Conservation (phyloP, 164 flowering plant genomes). For the Pachysandra terminalis region DNA sequence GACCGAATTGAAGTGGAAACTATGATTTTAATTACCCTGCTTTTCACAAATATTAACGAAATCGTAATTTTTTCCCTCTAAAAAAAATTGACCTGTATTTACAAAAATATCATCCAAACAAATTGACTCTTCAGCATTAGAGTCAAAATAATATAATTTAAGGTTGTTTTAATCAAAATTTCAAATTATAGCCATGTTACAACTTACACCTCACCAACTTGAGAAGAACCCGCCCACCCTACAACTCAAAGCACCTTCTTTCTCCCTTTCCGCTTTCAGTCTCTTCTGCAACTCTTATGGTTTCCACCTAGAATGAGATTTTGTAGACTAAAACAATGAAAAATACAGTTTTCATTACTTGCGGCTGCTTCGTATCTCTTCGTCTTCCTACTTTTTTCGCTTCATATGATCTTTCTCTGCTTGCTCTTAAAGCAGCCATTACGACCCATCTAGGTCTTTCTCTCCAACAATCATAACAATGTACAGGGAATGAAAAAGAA, state of each 20-base stretch:
- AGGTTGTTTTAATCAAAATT: neutral
- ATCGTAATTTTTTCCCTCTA: too few species aligned
- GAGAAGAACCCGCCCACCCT: conserved; percentile 9
- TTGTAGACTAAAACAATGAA: neutral
- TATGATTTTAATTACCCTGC: too few species aligned
- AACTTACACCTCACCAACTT: conserved; percentile 12
- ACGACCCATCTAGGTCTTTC: conserved; percentile 51
- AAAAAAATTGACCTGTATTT: too few species aligned
- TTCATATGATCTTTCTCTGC: conserved; percentile 74
- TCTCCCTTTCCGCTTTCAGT: too few species aligned
- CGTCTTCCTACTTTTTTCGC: conserved; percentile 8
- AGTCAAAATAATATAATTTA: neutral
- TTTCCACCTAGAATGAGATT: too few species aligned
- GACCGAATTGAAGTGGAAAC: too few species aligned
- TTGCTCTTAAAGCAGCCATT: conserved; percentile 85
- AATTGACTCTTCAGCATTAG: too few species aligned
- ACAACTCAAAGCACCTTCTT: neutral
- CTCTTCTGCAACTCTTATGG: conserved; percentile 40
- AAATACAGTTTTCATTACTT: conserved; percentile 4
- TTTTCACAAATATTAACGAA: too few species aligned
- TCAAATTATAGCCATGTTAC: neutral
- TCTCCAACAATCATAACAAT: too few species aligned
- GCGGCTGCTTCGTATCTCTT: conserved; percentile 12
- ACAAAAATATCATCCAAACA: too few species aligned
- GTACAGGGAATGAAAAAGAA: too few species aligned